Base-by-base conservation (phyloP, 176 grass and related monocot genomes). In the Oryza coarctata region DNA sequence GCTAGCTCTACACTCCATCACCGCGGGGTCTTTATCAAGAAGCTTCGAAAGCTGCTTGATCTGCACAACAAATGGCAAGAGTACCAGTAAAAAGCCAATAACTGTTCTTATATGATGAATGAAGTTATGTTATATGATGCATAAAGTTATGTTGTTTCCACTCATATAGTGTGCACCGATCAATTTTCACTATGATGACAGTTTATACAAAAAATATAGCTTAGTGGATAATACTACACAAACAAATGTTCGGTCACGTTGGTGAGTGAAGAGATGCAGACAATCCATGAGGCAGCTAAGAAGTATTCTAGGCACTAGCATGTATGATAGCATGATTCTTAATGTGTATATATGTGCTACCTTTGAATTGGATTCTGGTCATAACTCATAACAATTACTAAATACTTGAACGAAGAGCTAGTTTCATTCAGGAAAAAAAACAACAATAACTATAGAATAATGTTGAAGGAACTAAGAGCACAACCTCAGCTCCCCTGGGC, bases 11-110 rank as follows among this genome's bases (percentile, higher is more conserved):
- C 90, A 88, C 33, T 94, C 92, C 94, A 94, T 97, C 26, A 97
- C 92, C n/a, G 86, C 88, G 0, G 92, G 94, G 36, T 94, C 94
- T 88, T 97, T 92, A 0, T 97, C 94, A 2, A 97, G 87, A 28
- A 97, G 71, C 47, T 94, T 94, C 0, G 90, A 92, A n/a, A 94
- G 88, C 65, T 97, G 92, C 86, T 88, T 90, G 35, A 86, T 90
- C 94, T 97, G 83, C 58, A 88, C 32, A 89, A 9, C 70, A 81
- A 34, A 72, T 55, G n/a, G 12, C 70, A 68, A 25, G 55, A 25
- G 55, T 50, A 39, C 38, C 38, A 39, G 49, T 55, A 55, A 22
- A 6, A 22, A 22, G 49, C 18, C 49, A 20, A 7, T 1, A 55
- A 22, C 18, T 49, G 18, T 55, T 55, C 6, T 22, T 7, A 55